phyloP scores from a whole-genome alignment of 495 filamentous ascomycete genomes.

The Trichoderma parareesei region DNA sequence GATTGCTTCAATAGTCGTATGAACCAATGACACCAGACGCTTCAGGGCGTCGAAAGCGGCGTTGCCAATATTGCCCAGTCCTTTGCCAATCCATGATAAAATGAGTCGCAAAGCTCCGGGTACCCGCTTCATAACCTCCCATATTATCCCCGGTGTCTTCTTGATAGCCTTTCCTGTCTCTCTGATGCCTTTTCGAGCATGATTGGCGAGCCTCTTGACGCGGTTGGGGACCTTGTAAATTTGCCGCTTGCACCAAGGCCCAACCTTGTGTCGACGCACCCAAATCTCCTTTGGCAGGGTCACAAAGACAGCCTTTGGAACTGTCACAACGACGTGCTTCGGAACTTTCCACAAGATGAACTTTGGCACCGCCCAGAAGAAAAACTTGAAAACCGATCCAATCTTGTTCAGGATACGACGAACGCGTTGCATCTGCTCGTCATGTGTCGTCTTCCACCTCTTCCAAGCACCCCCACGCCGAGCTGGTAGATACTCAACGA shows the following conservation, averaged over 20 bases:
- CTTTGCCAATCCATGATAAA: slow-evolving; percentile 25
- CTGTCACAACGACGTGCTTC: slow-evolving; percentile 26
- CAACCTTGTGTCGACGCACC: slow-evolving; percentile 13
- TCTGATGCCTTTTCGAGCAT: slow-evolving; percentile 10
- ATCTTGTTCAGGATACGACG: slow-evolving; percentile 17
- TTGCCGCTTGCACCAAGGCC: slow-evolving; percentile 20
- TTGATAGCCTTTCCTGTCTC: background rate
- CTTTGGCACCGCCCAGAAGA: slow-evolving; percentile 24
- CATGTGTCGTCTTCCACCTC: no score
- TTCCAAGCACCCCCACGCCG: slow-evolving; percentile 25
- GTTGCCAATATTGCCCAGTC: slow-evolving; percentile 20
- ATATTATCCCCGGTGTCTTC: slow-evolving; percentile 14
- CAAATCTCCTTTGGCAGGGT: slow-evolving; percentile 20
- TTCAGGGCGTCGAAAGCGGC: slow-evolving; percentile 22
- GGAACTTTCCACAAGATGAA: slow-evolving; percentile 25
- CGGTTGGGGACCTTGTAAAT: slow-evolving; percentile 20
- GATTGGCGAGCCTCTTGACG: slow-evolving; percentile 17
- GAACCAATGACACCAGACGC: slow-evolving; percentile 24
- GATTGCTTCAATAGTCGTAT: slow-evolving; percentile 28
- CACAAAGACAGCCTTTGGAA: slow-evolving; percentile 16
- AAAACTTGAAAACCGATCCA: slow-evolving; percentile 18
- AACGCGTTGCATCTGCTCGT: background rate
- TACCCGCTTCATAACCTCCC: slow-evolving; percentile 22
- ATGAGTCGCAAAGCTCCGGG: slow-evolving; percentile 24
- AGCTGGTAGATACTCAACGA: slow-evolving; percentile 24